Conservation (phyloP, 305 asterid species). For the Solanum chacoense region DNA sequence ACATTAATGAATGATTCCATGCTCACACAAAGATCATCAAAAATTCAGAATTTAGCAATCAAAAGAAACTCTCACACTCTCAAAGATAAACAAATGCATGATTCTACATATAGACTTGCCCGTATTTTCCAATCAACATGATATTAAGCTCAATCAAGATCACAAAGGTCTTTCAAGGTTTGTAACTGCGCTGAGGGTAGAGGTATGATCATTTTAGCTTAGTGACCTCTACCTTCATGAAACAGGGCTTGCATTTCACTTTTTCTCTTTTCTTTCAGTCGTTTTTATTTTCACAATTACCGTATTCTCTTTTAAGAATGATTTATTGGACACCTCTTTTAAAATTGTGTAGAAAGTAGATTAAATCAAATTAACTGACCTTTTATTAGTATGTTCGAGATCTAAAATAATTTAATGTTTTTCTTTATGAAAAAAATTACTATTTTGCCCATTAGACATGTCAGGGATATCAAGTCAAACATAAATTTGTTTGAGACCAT, state of each 20-base stretch:
- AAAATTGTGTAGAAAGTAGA: background rate
- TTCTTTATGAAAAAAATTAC: background rate
- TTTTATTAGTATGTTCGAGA: background rate
- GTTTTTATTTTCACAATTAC: background rate
- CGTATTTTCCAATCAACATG: background rate
- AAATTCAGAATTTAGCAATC: background rate
- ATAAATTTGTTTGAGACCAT: background rate
- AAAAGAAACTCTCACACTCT: background rate
- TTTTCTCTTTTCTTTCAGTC: too few relatives aligned
- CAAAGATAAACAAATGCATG: background rate
- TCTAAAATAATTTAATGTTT: background rate
- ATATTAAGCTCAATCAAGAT: background rate
- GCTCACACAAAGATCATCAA: background rate
- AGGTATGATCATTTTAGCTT: background rate
- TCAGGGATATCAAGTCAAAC: background rate
- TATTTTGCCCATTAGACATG: background rate
- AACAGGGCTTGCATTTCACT: background rate
- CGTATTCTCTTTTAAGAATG: background rate
- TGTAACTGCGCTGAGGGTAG: background rate
- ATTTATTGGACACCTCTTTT: too few relatives aligned
- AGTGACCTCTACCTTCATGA: background rate
- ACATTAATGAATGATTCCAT: background rate
- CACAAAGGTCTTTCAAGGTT: background rate
- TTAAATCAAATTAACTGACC: background rate
- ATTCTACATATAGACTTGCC: background rate